A percentile compares a stretch with the other conserved stretches of the same genome.
Evolutionary conservation across 2,329 filamentous ascomycete genomes (phyloP).

Genomic region (Hypomyces perniciosus): DNA sequence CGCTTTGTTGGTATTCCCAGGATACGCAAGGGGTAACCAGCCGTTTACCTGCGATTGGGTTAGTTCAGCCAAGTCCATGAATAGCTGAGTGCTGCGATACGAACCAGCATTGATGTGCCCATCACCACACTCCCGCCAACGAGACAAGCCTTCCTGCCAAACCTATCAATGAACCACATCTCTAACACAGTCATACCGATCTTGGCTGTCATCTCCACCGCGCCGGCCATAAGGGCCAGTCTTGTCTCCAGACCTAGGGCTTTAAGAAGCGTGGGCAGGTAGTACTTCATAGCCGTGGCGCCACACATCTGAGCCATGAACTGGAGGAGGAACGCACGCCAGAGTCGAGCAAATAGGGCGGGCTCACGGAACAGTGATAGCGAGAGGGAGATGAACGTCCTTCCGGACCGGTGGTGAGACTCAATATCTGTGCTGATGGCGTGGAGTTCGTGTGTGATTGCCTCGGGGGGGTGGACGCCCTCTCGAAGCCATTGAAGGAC

Average conservation of each 20-base stretch:
- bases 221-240: constrained; percentile 46
- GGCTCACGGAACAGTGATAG: constrained; percentile 44
- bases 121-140: constrained; percentile 45
- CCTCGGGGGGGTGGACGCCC: constrained; percentile 29
- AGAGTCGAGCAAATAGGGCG: constrained; percentile 45
- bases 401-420: constrained; percentile 26
- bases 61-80: too few relatives aligned
- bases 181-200: constrained; percentile 51
- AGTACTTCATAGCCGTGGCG: constrained; percentile 55
- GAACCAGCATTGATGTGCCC: constrained; percentile 47
- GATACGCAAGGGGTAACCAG: constrained; percentile 44
- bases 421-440: constrained; percentile 41
- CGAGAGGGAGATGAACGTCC: constrained; percentile 14
- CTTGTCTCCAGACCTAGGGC: constrained; percentile 44
- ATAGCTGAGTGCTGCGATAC: constrained; percentile 12
- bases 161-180: constrained; percentile 50
- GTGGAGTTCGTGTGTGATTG: constrained; percentile 37
- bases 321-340: constrained; percentile 51
- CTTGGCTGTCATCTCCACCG: constrained; percentile 52
- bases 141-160: constrained; percentile 45
- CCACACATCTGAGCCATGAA: constrained; percentile 58
- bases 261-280: constrained; percentile 48
- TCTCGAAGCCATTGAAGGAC: constrained; percentile 46
- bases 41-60: constrained; percentile 43
- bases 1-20: constrained; percentile 39